Base-by-base conservation (phyloP, 768 basidiomycete genomes). In the Tricholoma sp. region DNA sequence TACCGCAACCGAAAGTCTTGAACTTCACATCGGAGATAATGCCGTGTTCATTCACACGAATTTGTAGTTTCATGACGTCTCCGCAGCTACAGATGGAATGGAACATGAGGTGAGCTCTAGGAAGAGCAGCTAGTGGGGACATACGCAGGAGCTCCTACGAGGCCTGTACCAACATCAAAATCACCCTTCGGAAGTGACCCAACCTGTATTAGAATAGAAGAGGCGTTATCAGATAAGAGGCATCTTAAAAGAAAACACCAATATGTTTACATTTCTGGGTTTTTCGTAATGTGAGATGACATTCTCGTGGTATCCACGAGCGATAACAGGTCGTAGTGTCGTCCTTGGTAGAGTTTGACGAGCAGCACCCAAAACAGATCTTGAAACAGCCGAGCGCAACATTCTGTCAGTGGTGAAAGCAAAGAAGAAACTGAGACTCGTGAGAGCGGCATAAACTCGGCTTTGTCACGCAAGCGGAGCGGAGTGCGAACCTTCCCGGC, bases 41-140 rank as follows among this genome's bases (percentile, higher is more conserved):
- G 34, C 94, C 94, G 34, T 90, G 79, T 57, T 96, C 94, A 71
- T 96, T 87, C 56, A 99, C 97, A 63, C 93, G 88, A 68, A 99
- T 99, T 74, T 98, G 96, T 10, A 99, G 86, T 73, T 98, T 98
- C 96, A 99, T 99, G 47, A 98, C 96, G 76, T 97, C 94, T 64
- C 94, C 94, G 68, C 94, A 96, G 4, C 94, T 95, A 63, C 15
- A 31, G 39, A 48, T 41, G 17, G 55, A 17, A 41, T 24, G 24
- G 24, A 24, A 36, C 51, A 33, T 52, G 58, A 57, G 61, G 61
- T 72, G 67, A 72, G 68, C 63, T 65, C 68, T 69, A 66, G 44
- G 48, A 53, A 37, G 56, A 57, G 44, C 61, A 64, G 34, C 50
- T 47, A 49, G 18, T 50, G 33, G 44, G 37, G 54, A 83, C 91